Percentiles rank a stretch among this genome's conserved stretches.
These are phyloP conservation scores for Alnus glutinosa DNA, from an alignment of 306 rosid species.

Conservation along the genomic window DNA sequence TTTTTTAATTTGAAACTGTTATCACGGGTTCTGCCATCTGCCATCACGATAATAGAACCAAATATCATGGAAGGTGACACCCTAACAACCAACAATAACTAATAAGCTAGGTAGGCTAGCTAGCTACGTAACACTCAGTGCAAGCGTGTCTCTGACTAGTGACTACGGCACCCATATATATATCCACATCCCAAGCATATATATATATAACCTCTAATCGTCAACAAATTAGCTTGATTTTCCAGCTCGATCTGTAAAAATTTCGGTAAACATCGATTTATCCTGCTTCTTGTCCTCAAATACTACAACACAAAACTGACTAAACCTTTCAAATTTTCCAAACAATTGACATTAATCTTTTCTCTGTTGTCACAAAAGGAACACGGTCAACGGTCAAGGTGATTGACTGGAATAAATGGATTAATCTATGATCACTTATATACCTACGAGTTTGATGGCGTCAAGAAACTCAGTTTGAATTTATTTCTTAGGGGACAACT, in stretches of 20 bases:
- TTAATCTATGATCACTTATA: conserved; percentile 1
- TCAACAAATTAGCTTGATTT: conserved; percentile 1
- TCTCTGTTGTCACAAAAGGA: conserved; percentile 23
- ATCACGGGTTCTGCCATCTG: conserved; percentile 1
- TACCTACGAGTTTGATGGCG: conserved; percentile 24
- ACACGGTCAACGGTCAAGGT: conserved; percentile 36
- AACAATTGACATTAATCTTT: conserved; percentile 26
- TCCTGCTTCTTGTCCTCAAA: conserved; percentile 40
- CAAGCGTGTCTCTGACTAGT: neutral
- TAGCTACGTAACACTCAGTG: too few species aligned
- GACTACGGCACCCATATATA: neutral
- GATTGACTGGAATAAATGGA: conserved; percentile 32
- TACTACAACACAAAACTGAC: conserved; percentile 23
- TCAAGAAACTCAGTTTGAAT: conserved; percentile 29
- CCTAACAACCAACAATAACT: conserved; percentile 12
- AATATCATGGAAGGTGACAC: conserved; percentile 21
- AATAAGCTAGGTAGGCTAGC: neutral
- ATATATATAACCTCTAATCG: neutral
- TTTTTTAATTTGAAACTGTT: neutral
- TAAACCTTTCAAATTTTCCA: conserved; percentile 16
- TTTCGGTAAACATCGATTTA: neutral
- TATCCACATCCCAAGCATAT: neutral
- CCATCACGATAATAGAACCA: conserved; percentile 14
- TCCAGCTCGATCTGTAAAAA: neutral
- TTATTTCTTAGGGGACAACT: neutral